Conservation (phyloP, 1,284 basidiomycete species). For the Heliocybe sulcata region DNA sequence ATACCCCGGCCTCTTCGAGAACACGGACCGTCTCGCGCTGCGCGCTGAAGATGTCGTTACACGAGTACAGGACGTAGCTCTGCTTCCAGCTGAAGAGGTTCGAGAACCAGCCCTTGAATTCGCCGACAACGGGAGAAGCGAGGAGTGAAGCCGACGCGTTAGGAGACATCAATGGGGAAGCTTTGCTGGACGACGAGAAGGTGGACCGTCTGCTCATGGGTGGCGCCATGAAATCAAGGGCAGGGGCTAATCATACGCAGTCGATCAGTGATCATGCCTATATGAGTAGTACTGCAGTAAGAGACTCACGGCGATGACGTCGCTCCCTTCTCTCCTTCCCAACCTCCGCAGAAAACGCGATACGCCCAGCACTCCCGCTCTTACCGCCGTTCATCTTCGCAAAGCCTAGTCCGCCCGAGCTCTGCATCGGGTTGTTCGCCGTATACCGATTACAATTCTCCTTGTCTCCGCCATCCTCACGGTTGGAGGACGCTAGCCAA, state of each 20-base stretch:
- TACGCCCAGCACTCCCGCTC: conserved; percentile 29
- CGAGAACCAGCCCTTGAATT: conserved; percentile 79
- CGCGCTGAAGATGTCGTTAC: conserved; percentile 54
- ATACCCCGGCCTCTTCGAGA: conserved; percentile 61
- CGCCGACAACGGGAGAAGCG: conserved; percentile 54
- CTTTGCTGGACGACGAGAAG: conserved; percentile 27
- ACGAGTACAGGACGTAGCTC: conserved; percentile 64
- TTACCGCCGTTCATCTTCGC: conserved; percentile 28
- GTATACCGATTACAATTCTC: conserved; percentile 35
- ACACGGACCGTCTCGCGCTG: conserved; percentile 58
- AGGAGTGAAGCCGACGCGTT: conserved; percentile 17
- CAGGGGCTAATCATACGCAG: conserved; percentile 21
- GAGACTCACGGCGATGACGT: not conserved
- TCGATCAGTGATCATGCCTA: not conserved
- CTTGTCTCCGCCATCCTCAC: conserved; percentile 29
- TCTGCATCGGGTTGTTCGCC: conserved; percentile 7
- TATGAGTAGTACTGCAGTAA: not conserved
- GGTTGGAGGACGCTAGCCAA: conserved; percentile 5
- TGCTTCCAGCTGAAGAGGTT: conserved; percentile 75
- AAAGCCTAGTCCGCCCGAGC: conserved; percentile 32
- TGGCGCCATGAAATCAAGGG: conserved; percentile 25
- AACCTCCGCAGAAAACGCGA: not conserved
- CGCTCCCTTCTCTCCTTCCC: not conserved
- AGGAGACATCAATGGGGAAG: conserved; percentile 15
- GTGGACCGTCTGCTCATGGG: conserved; percentile 27